A percentile compares a stretch with the other conserved stretches of the same genome.
These are phyloP conservation scores for Fusarium ramigenum DNA, from an alignment of 2,329 filamentous ascomycete genomes.

Conservation along the genomic window DNA sequence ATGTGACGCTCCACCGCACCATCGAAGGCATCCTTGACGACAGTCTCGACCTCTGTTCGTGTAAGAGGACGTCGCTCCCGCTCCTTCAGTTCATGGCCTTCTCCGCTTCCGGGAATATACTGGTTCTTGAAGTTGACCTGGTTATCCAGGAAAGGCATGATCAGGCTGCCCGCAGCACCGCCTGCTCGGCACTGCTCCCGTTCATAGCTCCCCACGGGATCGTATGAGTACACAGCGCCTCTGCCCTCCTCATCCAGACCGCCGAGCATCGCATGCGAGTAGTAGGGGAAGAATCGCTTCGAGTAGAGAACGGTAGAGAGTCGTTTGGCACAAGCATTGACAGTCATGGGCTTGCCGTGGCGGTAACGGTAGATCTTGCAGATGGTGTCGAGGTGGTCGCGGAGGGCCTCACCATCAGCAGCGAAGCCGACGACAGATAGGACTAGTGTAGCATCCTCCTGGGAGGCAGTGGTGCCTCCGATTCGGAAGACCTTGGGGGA, in stretches of 20 bases:
- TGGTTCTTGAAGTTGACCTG: constrained; percentile 99
- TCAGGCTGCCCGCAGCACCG: constrained; percentile 90
- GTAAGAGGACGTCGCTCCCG: constrained; percentile 76
- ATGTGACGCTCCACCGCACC: constrained; percentile 99
- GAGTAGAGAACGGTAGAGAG: constrained; percentile 95
- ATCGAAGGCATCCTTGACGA: constrained; percentile 98
- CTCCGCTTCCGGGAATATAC: constrained; percentile 86
- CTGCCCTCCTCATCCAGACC: constrained; percentile 94
- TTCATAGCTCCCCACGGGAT: constrained; percentile 97
- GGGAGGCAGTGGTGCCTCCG: constrained; percentile 86
- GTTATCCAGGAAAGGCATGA: constrained; percentile 99
- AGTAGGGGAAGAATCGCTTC: constrained; percentile 99
- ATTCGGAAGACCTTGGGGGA: constrained; percentile 97
- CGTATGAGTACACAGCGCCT: constrained; percentile 96
- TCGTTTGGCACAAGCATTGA: constrained; percentile 93
- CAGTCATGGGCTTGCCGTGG: constrained; percentile 94
- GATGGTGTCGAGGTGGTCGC: constrained; percentile 91
- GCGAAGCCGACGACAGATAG: constrained; percentile 96
- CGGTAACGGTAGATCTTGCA: constrained; percentile 99
- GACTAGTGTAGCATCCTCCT: constrained; percentile 85
- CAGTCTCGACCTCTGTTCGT: constrained; percentile 77
- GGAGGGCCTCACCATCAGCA: constrained; percentile 91
- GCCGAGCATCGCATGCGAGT: constrained; percentile 92
- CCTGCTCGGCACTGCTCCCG: constrained; percentile 94
- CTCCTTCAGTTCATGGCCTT: constrained; percentile 81